These are phyloP conservation scores for Saccharomyces hybrid DNA, from an alignment of 1,139 yeast genomes.

Conservation along the genomic window DNA sequence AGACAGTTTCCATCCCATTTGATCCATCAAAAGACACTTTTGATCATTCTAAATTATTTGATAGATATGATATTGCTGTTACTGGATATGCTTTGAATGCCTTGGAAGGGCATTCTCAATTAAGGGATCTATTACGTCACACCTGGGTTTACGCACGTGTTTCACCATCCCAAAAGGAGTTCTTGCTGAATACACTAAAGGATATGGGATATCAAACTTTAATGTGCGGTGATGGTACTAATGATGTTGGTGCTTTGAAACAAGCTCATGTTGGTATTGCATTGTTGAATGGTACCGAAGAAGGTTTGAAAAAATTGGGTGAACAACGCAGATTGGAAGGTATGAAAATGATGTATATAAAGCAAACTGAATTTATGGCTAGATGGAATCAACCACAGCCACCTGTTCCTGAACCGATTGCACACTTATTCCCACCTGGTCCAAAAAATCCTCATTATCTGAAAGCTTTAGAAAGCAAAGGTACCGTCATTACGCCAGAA, in stretches of 20 bases:
- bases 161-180: slow-evolving; percentile 93
- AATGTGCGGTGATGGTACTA: slow-evolving; percentile 99
- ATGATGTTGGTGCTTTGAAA: slow-evolving; percentile 97
- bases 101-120: slow-evolving; percentile 55
- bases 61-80: slow-evolving; percentile 75
- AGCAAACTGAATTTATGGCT: slow-evolving; percentile 69
- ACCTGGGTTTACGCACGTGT: slow-evolving; percentile 98
- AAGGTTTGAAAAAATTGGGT: slow-evolving; percentile 80
- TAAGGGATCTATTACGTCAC: slow-evolving; percentile 67
- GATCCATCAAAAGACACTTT: slow-evolving; percentile 48
- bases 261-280: slow-evolving; percentile 99
- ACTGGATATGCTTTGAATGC: slow-evolving; percentile 85
- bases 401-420: slow-evolving; percentile 78
- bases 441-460: slow-evolving; percentile 82
- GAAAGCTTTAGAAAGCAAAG: slow-evolving; percentile 76
- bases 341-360: slow-evolving; percentile 63
- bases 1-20: slow-evolving; percentile 63
- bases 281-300: slow-evolving; percentile 91
- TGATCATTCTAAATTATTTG: slow-evolving; percentile 47
- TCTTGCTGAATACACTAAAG: slow-evolving; percentile 73
- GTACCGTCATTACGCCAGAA: slow-evolving; percentile 64
- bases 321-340: slow-evolving; percentile 69
- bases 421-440: slow-evolving; percentile 96
- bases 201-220: slow-evolving; percentile 86
- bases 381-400: slow-evolving; percentile 81